A percentile compares a stretch with the other conserved stretches of the same genome.
phyloP scores from a whole-genome alignment of 1,284 basidiomycete species.

The Boletus sp. region DNA sequence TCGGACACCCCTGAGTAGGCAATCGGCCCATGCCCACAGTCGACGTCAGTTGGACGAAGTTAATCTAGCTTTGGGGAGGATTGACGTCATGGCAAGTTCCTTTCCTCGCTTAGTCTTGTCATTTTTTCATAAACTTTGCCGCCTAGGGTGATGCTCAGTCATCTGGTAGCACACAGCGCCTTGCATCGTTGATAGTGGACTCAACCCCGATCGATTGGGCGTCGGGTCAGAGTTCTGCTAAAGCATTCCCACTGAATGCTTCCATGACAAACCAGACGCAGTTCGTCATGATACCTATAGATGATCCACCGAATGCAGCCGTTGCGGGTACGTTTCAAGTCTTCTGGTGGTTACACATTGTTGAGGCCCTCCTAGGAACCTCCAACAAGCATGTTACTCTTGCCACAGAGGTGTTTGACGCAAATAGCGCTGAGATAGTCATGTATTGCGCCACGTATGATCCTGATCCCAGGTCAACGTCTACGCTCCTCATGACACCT shows the following conservation, averaged over 20 bases:
- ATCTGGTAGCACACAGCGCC: conserved; percentile 13
- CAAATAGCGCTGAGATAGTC: conserved; percentile 40
- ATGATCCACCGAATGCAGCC: conserved; percentile 15
- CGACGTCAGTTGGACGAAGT: conserved; percentile 21
- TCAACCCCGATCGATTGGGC: conserved; percentile 36
- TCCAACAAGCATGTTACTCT: conserved; percentile 45
- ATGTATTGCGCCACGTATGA: conserved; percentile 66
- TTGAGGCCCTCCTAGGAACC: conserved; percentile 18
- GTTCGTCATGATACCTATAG: conserved; percentile 45
- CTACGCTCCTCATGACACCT: conserved; percentile 51
- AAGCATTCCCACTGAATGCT: conserved; percentile 55
- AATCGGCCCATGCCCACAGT: conserved; percentile 1
- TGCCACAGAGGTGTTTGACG: conserved; percentile 49
- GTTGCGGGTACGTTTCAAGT: conserved; percentile 19
- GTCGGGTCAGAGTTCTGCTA: conserved; percentile 19
- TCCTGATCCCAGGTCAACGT: conserved; percentile 49
- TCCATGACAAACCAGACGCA: conserved; percentile 56
- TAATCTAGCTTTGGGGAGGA: conserved; percentile 44
- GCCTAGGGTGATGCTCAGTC: conserved; percentile 20
- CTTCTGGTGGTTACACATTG: neutral
- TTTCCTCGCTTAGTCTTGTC: neutral
- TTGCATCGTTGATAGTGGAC: conserved; percentile 55
- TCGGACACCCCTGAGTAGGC: neutral
- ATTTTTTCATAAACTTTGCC: neutral
- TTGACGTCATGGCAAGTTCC: conserved; percentile 52